Conservation (phyloP, 345 rosid species). For the Citrus trifoliata region DNA sequence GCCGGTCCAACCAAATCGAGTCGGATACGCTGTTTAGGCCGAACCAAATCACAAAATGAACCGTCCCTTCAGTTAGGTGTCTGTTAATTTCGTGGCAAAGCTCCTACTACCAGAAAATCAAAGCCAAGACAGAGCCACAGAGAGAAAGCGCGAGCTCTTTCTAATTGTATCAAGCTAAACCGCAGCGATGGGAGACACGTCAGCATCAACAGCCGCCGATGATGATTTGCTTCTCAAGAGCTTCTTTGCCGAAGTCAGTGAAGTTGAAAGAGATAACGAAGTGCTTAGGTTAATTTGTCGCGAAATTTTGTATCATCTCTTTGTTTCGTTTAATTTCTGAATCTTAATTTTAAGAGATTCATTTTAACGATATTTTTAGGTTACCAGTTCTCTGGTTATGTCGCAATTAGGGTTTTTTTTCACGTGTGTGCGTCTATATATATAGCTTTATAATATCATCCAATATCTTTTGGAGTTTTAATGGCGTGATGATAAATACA, state of each 20-base stretch:
- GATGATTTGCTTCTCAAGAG: slow-evolving; percentile 85
- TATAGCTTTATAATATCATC: background rate
- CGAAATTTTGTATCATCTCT: background rate
- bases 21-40: background rate
- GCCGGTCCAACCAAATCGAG: background rate
- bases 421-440: too few relatives aligned
- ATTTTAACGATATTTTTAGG: slow-evolving; percentile 2
- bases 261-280: slow-evolving; percentile 95
- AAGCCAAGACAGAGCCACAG: background rate
- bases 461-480: background rate
- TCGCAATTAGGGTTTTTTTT: slow-evolving; percentile 37
- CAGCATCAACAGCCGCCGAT: slow-evolving; percentile 27
- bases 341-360: background rate
- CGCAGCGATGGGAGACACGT: slow-evolving; percentile 46
- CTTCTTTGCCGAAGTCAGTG: slow-evolving; percentile 95
- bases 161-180: background rate
- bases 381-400: slow-evolving; percentile 3
- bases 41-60: background rate
- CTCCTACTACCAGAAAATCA: background rate
- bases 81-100: background rate
- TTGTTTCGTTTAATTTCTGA: background rate
- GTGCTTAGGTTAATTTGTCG: slow-evolving; percentile 55
- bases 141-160: background rate
- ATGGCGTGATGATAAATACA: slow-evolving; percentile 14
- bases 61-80: background rate